Base-by-base conservation (phyloP, 2,329 filamentous ascomycete species). In the Colletotrichum higginsianum region DNA sequence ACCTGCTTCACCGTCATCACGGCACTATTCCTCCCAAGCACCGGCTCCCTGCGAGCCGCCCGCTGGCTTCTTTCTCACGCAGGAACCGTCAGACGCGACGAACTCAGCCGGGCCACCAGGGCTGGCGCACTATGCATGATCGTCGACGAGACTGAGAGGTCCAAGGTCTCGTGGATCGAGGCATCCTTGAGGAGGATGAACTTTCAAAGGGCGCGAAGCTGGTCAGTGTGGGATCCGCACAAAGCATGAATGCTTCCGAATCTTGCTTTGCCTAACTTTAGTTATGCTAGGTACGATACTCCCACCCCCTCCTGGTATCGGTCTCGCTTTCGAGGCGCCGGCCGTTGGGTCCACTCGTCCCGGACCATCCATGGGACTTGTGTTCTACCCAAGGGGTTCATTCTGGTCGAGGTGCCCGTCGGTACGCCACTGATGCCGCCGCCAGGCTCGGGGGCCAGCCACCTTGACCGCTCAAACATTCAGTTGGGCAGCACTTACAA, bases 71-170 rank as follows among this genome's bases (percentile, higher is more conserved):
- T 72, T 26, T 52, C 44, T 15, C 69, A 67, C 61, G 58, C 72
- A 21, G 67, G 71, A n/a, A 71, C 67, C 4, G 68, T 73, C 47
- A 60, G 62, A 40, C 61, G 58, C 38, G 63, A 73, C 38, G 67
- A 73, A 47, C 63, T 72, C 53, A 40, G 46, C 13, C 67, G 68
- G 6, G 75, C 76, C 55, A 64, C 61, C 7, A 65, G 57, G 56
- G 75, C 75, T 30, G 75, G 75, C 0, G 76, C 75, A 4, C 64
- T 78, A 12, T 77, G 75, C 52, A 75, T 76, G 69, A 72, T 77
- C 13, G 72, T 75, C 38, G 65, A 60, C 58, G 65, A 71, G 30
- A 63, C 69, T 3, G 53, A 71, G 15, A 60, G 69, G 12, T 64
- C 53, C 44, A 64, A 71, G 26, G 58, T 71, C 26, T 71, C 65